These are phyloP conservation scores for Pisolithus thermaeus DNA, from an alignment of 1,284 basidiomycete genomes.

Conservation along the genomic window DNA sequence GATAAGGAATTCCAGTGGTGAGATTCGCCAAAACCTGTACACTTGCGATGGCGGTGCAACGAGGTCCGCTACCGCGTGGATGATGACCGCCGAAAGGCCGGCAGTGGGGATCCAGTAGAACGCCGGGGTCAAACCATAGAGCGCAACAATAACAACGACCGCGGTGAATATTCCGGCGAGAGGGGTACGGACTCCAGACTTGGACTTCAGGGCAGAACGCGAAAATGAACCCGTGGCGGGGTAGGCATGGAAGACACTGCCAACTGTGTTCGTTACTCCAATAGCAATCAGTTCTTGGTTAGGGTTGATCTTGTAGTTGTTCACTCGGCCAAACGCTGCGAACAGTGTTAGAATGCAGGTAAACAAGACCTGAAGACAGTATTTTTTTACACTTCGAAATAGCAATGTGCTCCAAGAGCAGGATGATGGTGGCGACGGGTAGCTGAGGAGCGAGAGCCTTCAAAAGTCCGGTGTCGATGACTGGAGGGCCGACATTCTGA, in stretches of 20 bases:
- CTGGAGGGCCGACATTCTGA: constrained; percentile 69
- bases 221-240: constrained; percentile 98
- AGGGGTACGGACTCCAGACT: constrained; percentile 95
- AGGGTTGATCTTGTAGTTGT: constrained; percentile 96
- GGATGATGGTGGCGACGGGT: constrained; percentile 91
- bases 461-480: constrained; percentile 62
- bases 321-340: constrained; percentile 89
- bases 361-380: background rate
- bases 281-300: constrained; percentile 98
- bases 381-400: constrained; percentile 74
- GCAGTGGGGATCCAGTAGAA: constrained; percentile 86
- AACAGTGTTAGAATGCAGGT: constrained; percentile 8
- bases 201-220: constrained; percentile 91
- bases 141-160: constrained; percentile 85
- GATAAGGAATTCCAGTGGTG: constrained; percentile 90
- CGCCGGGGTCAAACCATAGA: constrained; percentile 88
- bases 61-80: constrained; percentile 91
- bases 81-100: constrained; percentile 87
- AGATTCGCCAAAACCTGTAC: constrained; percentile 92
- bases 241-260: constrained; percentile 86
- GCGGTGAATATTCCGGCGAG: constrained; percentile 85
- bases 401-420: constrained; percentile 95
- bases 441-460: constrained; percentile 70
- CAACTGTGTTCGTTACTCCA: constrained; percentile 89
- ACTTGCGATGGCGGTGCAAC: constrained; percentile 84